These are phyloP conservation scores for Aphanomyces euteiches DNA, from an alignment of 352 stramenopile genomes.

Conservation along the genomic window DNA sequence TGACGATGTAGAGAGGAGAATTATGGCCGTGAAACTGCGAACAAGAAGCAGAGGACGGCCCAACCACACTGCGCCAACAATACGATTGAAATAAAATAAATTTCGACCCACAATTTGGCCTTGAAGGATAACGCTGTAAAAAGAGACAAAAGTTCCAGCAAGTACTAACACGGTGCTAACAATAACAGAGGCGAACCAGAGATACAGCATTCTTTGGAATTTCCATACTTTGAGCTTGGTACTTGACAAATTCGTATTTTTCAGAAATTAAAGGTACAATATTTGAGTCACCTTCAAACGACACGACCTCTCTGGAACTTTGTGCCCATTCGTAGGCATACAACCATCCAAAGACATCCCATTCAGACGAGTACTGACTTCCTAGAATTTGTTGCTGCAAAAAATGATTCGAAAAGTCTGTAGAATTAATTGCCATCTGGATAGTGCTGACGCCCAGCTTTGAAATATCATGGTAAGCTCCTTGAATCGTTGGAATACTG, in stretches of 20 bases:
- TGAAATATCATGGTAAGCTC: neutral
- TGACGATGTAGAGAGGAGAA: neutral
- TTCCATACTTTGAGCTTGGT: constrained; percentile 1
- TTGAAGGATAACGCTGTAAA: neutral
- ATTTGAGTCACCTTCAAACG: constrained; percentile 17
- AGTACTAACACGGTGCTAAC: neutral
- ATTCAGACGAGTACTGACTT: neutral
- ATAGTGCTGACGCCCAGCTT: neutral
- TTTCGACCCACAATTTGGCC: neutral
- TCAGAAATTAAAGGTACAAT: constrained; percentile 6
- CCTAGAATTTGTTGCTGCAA: neutral
- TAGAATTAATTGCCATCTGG: neutral
- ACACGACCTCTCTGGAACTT: constrained; percentile 5
- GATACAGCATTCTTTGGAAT: neutral
- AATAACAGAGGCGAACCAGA: neutral
- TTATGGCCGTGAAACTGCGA: constrained; percentile 13
- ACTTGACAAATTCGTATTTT: neutral
- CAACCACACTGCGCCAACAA: constrained; percentile 6
- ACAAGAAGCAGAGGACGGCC: neutral
- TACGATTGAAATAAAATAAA: constrained; percentile 14
- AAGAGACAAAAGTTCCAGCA: neutral
- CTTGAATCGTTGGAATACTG: neutral
- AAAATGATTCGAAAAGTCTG: neutral
- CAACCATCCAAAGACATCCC: constrained; percentile 18
- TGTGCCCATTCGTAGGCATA: constrained; percentile 15